phyloP scores from a whole-genome alignment of 257 asterid genomes.

The Nicotiana sylvestris region DNA sequence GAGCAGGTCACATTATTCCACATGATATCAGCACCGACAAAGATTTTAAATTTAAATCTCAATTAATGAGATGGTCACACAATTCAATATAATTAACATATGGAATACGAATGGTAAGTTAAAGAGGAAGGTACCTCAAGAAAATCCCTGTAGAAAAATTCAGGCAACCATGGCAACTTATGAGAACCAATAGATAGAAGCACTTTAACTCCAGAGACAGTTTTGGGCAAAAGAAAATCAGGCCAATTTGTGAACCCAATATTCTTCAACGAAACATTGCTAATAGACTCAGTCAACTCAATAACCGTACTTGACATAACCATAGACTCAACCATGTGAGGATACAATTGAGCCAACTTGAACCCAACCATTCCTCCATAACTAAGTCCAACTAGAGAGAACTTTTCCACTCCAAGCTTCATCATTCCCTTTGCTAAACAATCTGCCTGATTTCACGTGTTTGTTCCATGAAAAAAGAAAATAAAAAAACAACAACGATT shows the following conservation, averaged over 20 bases:
- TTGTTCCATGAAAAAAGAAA: background rate
- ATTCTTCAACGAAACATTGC: background rate
- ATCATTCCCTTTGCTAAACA: constrained; percentile 27
- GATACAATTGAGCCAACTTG: constrained; percentile 21
- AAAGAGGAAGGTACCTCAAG: constrained; percentile 9
- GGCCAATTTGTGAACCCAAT: background rate
- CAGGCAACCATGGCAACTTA: constrained; percentile 16
- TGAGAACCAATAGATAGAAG: constrained; percentile 21
- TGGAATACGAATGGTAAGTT: background rate
- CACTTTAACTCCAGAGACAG: background rate
- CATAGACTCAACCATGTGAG: constrained; percentile 23
- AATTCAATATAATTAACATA: background rate
- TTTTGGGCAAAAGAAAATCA: constrained; percentile 23
- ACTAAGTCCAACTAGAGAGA: constrained; percentile 27
- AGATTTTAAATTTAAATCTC: too few species aligned
- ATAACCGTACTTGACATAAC: constrained; percentile 13
- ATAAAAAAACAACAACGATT: fast-evolving
- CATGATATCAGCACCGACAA: too few species aligned
- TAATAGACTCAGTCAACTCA: constrained; percentile 17
- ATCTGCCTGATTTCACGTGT: background rate
- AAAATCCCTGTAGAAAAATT: constrained; percentile 13
- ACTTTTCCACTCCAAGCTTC: constrained; percentile 27
- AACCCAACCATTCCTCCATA: constrained; percentile 27
- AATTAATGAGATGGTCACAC: too few species aligned
- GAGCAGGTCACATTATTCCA: too few species aligned